Evolutionary conservation across 768 basidiomycete genomes (phyloP), one percentile per base, ranked within the genome.

Genomic region (Phylloporus sp.): DNA sequence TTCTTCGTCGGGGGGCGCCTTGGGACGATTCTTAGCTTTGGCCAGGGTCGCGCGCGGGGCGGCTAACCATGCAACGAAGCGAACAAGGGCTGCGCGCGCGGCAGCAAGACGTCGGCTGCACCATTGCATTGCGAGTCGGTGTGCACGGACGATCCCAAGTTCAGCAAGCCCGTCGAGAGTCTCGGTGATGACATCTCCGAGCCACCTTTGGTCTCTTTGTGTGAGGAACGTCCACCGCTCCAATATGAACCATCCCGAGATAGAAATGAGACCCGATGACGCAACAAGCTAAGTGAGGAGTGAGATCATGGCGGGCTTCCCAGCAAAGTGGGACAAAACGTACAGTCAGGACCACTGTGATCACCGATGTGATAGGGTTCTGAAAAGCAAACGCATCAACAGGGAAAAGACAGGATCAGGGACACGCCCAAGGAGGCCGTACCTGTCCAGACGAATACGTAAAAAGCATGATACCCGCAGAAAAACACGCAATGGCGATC

Each of bases 401-500:
- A 22, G 23, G 24, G 40, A 17, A 18, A 18, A 8, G 10, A 11
- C 21, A 36, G 5, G 23, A n/a, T n/a, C 35, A 38, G 17, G 4
- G 33, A 36, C 6, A 35, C 3, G 2, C 26, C 14, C 3, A 23
- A 17, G n/a, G 34, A 17, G 15, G 31, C 32, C 71, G 24, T 62
- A 82, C 85, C 72, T 87, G 84, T 6, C 60, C 38, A 9, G 86
- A 85, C 3, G 86, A 79, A 58, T 87, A 90, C 8, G 84, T 75
- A 55, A 90, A 90, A 26, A 83, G 76, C 46, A 84, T 80, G 13
- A 90, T 70, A 1, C 87, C 87, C 26, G 84, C 75, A 2, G 84
- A 87, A 65, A 90, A 90, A 62, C 83, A 84, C 9, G 83, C 84
- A 21, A 90, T 86, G 21, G 88, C 86, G 53, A 86, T 72, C 34